Base-by-base conservation (phyloP, 768 basidiomycete genomes). In the Rhizopogon vinicolor region DNA sequence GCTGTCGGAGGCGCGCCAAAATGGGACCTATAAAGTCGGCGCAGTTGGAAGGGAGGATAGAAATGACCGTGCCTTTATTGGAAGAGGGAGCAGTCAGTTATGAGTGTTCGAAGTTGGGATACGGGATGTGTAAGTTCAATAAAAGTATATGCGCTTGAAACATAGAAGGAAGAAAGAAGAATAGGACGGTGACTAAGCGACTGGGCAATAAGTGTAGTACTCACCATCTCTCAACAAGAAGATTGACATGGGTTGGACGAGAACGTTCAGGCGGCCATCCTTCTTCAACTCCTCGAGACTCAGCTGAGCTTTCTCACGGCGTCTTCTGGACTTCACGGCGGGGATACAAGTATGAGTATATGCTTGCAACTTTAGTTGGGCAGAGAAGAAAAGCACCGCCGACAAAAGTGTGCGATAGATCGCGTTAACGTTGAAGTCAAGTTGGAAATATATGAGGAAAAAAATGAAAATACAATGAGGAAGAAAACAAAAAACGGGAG, bases 171-270 rank as follows among this genome's bases (percentile, higher is more conserved):
- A 45, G 22, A 45, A 29, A 29, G 28, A 14, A 50, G 33, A 52
- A 42, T 33, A 54, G 35, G 13, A 14, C 13, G 29, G 12, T 1
- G 39, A 50, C 51, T 3, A 48, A 31, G 12, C 58, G 57, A 41
- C 19, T 10, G 35, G 29, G 12, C 0, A 19, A 35, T 19, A 7
- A 19, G 18, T 19, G 3, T 31, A 40, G 35, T 60, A 66, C 71
- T 51, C 63, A 79, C 87, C 87, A 63, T 87, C 81, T 55, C 83
- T 75, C 59, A 83, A 75, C 7, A 89, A 74, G 71, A 88, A 88
- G 55, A 89, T 78, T 62, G 77, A 87, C 72, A 89, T 75, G 3
- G 87, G 84, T 35, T 79, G 71, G 41, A 86, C 73, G 54, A 79
- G 76, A 19, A 89, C 82, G 37, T 78, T 72, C 12, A 87, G 78